phyloP scores from a whole-genome alignment of 768 basidiomycete species.

The Lactifluus piperatus region DNA sequence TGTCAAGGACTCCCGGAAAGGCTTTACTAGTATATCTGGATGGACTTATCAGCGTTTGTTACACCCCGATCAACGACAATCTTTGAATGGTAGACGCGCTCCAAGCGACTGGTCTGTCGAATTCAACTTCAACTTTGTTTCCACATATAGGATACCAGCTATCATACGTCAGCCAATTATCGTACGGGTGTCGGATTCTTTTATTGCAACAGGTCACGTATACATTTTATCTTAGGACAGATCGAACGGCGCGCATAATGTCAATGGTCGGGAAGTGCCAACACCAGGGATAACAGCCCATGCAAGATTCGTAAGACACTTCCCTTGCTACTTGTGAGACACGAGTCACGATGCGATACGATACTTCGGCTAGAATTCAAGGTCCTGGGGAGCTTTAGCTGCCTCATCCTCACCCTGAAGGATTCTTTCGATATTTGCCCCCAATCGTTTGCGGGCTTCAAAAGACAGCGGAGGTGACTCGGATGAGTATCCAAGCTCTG shows the following conservation, averaged over 20 bases:
- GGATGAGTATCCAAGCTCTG: conserved; percentile 67
- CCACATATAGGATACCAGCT: too few relatives aligned
- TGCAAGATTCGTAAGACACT: not conserved
- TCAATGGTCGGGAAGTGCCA: not conserved
- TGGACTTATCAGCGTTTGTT: too few relatives aligned
- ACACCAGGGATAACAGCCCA: not conserved
- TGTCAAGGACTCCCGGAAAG: too few relatives aligned
- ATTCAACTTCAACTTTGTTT: too few relatives aligned
- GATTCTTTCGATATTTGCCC: conserved; percentile 50
- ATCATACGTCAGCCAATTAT: too few relatives aligned
- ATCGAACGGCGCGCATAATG: not conserved
- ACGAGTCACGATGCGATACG: not conserved
- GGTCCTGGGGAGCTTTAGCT: conserved; percentile 28
- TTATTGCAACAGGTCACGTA: too few relatives aligned
- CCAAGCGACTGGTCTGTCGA: too few relatives aligned
- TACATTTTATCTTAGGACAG: too few relatives aligned
- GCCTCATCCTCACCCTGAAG: conserved; percentile 58
- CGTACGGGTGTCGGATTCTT: too few relatives aligned
- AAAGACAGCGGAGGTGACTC: conserved; percentile 38
- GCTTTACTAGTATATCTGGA: too few relatives aligned
- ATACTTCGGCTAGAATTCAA: not conserved
- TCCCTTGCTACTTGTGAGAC: not conserved
- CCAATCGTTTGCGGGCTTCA: conserved; percentile 54
- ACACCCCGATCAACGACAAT: too few relatives aligned
- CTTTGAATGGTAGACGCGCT: too few relatives aligned